Base-by-base conservation (phyloP, 2,329 filamentous ascomycete genomes). In the Allantophomopsis cytisporea region DNA sequence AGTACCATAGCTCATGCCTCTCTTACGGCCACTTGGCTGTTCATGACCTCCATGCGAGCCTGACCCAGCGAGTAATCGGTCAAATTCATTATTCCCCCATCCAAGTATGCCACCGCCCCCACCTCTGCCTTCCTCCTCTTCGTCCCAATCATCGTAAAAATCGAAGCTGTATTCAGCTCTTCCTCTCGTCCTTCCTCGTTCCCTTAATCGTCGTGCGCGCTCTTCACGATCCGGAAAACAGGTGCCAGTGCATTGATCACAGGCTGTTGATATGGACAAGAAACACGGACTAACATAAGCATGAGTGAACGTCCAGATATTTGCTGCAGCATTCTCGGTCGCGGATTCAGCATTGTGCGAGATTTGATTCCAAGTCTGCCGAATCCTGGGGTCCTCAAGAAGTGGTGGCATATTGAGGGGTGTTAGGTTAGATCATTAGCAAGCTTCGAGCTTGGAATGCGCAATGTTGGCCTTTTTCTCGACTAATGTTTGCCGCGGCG, bases 61-160 rank as follows among this genome's bases (percentile, higher is more conserved):
- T 13, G 76, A 80, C 5, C 82, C 80, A 10, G 80, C 83, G 38
- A 94, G 63, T 45, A 95, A 61, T 38, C 85, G 71, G 56, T 94
- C 89, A 64, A 93, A 77, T 55, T 94, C 87, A 52, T 93, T 87
- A 49, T 73, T 78, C 31, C 80, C 79, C 83, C 86, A 94, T 35
- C 76, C 61, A 39, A 88, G 63, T 36, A 89, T 58, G 0, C 78
- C 71, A 31, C 76, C 71, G 28, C 65, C 66, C 38, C 73, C 70
- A 21, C 54, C 53, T 31, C 56, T 68, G 16, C 48, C 47, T 37
- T 54, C 53, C 17, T 76, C 71, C 40, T 74, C 69, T 32, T 71
- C 68, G 44, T 94, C 86, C 89, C 89, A 96, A 60, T 95, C 89
- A 60, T 95, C 89, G 63, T 96, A 96, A 58, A 96, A 96, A 59